A percentile compares a stretch with the other conserved stretches of the same genome.
Conservation (phyloP, 1,139 yeast genomes). For the Suhomyces maxii region DNA sequence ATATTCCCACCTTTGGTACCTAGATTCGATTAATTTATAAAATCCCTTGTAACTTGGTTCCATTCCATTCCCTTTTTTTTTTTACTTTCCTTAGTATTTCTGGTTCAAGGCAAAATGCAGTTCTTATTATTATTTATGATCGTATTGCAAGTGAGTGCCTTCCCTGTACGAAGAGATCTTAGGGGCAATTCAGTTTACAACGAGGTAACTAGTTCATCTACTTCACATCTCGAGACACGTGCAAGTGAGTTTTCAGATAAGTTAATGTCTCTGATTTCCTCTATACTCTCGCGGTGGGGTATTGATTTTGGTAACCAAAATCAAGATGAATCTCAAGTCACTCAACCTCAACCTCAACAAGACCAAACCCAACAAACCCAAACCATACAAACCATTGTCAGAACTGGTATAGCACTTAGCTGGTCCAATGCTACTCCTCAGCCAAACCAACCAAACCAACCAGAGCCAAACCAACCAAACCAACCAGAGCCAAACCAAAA, state of each 20-base stretch:
- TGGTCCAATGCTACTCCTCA: neutral
- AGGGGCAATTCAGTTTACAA: neutral
- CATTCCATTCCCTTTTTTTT: no score
- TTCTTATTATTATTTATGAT: slow-evolving; percentile 1
- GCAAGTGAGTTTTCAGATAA: neutral
- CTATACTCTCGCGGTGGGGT: neutral
- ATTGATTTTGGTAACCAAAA: neutral
- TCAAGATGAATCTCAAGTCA: neutral
- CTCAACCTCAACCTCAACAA: neutral
- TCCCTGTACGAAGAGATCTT: slow-evolving; percentile 7
- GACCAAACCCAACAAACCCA: neutral
- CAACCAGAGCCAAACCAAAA: neutral
- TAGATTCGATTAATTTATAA: no score
- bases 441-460: neutral
- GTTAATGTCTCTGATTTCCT: neutral
- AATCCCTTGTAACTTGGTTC: no score
- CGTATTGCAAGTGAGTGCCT: slow-evolving; percentile 4
- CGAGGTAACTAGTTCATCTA: neutral
- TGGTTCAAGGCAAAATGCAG: neutral
- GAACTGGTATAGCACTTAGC: neutral
- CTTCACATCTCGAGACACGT: neutral
- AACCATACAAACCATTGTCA: neutral
- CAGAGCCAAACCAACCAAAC: neutral
- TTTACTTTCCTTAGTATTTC: no score
- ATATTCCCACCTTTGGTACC: neutral